These are phyloP conservation scores for Macrophomina pseudophaseolina DNA, from an alignment of 2,329 filamentous ascomycete species.

Conservation along the genomic window DNA sequence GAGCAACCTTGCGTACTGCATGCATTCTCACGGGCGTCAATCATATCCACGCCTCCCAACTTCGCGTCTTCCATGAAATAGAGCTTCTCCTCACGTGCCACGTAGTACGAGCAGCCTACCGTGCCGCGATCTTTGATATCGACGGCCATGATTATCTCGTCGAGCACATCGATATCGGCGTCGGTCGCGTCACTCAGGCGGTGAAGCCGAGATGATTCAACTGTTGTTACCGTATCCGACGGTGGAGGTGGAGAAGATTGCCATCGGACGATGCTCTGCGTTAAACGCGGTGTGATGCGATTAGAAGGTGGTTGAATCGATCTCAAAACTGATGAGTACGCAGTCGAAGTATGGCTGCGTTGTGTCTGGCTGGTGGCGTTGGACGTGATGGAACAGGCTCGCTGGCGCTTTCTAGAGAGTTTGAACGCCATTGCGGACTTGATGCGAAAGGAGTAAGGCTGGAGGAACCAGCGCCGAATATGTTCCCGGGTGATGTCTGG, in stretches of 20 bases:
- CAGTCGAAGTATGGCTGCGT: not conserved
- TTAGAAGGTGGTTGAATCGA: not conserved
- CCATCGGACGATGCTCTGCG: constrained; percentile 14
- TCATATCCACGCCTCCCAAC: constrained; percentile 68
- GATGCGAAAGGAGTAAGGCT: too few relatives aligned
- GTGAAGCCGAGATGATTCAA: not conserved
- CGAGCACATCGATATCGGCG: constrained; percentile 53
- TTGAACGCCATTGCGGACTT: not conserved
- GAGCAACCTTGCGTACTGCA: not conserved
- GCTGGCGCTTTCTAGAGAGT: constrained; percentile 5
- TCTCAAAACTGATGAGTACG: not conserved
- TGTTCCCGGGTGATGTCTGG: not conserved
- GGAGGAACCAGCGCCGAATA: too few relatives aligned
- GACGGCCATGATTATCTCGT: constrained; percentile 80
- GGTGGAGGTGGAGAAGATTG: constrained; percentile 28
- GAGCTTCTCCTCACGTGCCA: constrained; percentile 70
- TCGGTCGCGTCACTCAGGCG: constrained; percentile 42
- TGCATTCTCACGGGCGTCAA: constrained; percentile 49
- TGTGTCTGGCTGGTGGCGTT: not conserved
- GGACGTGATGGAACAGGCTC: not conserved
- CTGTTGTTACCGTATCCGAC: constrained; percentile 20
- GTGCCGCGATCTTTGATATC: constrained; percentile 72
- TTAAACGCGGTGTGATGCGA: not conserved
- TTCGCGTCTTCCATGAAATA: constrained; percentile 78
- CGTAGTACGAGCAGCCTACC: constrained; percentile 85